phyloP scores from a whole-genome alignment of 2,329 filamentous ascomycete genomes.

The Sporothrix pallida region DNA sequence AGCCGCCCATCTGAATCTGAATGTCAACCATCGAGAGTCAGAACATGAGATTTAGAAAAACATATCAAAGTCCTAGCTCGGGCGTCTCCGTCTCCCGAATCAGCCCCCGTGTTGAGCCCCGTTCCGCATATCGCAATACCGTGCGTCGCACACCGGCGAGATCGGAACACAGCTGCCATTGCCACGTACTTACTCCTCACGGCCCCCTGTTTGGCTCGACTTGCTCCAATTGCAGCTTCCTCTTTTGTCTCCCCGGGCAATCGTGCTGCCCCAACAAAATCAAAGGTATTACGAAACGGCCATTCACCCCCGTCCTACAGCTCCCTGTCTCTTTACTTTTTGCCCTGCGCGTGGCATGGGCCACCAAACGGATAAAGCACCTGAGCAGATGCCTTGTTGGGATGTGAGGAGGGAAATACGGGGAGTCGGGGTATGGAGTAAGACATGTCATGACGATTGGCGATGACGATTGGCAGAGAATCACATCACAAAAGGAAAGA shows the following conservation, averaged over 20 bases:
- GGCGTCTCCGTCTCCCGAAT: neutral
- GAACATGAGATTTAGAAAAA: neutral
- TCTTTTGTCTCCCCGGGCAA: too few relatives aligned
- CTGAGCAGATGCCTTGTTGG: slow-evolving; percentile 23
- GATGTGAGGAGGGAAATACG: neutral
- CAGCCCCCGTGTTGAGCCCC: neutral
- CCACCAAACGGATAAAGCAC: neutral
- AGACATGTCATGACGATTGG: neutral
- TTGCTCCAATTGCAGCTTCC: neutral
- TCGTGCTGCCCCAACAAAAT: slow-evolving; percentile 10
- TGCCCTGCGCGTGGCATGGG: neutral
- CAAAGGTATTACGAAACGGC: slow-evolving; percentile 1
- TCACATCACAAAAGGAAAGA: neutral
- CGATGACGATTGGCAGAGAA: neutral
- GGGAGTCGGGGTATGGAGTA: neutral
- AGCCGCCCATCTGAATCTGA: too few relatives aligned
- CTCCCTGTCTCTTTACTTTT: neutral
- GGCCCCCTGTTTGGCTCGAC: neutral
- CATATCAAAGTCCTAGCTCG: slow-evolving; percentile 2
- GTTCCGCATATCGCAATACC: neutral
- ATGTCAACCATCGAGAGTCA: too few relatives aligned
- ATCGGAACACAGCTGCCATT: neutral
- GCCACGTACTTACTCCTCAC: neutral
- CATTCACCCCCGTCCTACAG: neutral
- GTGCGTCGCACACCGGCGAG: neutral